Evolutionary conservation across 768 basidiomycete species (phyloP).

Genomic region (Rhodotorula sphaerocarpa): DNA sequence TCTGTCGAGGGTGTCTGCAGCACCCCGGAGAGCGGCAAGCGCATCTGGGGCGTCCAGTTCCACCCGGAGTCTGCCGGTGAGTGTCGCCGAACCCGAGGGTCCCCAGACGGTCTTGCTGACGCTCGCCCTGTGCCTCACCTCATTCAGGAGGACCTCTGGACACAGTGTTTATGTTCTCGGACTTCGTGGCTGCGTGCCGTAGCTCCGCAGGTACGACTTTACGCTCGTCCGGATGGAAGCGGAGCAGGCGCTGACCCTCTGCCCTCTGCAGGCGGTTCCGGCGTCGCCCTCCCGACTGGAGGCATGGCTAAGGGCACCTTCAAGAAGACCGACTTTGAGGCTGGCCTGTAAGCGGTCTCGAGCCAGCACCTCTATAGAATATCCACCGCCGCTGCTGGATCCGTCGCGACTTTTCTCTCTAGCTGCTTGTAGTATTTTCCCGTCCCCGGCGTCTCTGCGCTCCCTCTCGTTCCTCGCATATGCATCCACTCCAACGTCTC

Average conservation of each 20-base stretch:
- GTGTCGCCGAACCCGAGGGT: not conserved
- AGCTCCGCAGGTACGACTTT: not conserved
- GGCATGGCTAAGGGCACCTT: slow-evolving; percentile 22
- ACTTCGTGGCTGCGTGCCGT: slow-evolving; percentile 3
- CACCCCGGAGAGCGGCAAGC: slow-evolving; percentile 75
- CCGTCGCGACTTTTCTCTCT: too few species aligned
- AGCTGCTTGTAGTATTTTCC: too few species aligned
- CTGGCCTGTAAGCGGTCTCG: slow-evolving; percentile 1
- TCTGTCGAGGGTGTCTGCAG: slow-evolving; percentile 98
- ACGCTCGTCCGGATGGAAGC: not conserved
- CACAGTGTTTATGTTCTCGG: slow-evolving; percentile 73
- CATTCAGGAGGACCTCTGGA: slow-evolving; percentile 93
- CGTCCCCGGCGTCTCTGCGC: too few species aligned
- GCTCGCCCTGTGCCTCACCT: not conserved
- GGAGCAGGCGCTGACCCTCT: not conserved
- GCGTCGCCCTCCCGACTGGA: slow-evolving; percentile 8
- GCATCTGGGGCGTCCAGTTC: slow-evolving; percentile 97
- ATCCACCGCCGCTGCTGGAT: too few species aligned
- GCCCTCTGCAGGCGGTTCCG: not conserved
- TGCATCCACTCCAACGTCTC: too few species aligned
- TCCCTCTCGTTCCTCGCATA: too few species aligned
- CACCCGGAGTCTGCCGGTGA: slow-evolving; percentile 62
- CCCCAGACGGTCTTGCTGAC: slow-evolving; percentile 44
- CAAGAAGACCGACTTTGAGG: slow-evolving; percentile 21
- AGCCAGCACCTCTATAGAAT: too few species aligned